Conservation (phyloP, 2,329 filamentous ascomycete genomes). For the Arthrinium puccinioides region DNA sequence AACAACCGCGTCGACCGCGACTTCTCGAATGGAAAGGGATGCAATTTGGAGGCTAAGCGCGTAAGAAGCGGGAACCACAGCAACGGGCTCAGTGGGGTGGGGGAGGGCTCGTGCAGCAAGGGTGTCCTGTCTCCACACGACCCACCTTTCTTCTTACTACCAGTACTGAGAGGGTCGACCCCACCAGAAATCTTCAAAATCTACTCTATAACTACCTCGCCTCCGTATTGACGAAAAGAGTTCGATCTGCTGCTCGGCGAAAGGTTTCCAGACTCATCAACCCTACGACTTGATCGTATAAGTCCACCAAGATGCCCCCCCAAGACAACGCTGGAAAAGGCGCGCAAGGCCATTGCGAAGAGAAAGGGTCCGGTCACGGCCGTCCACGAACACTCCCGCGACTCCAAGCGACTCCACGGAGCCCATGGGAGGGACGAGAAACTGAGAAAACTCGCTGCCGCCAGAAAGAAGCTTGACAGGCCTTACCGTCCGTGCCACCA, state of each 20-base stretch:
- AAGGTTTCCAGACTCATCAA: too few relatives aligned
- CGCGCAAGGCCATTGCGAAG: constrained; percentile 83
- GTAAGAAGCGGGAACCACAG: constrained; percentile 2
- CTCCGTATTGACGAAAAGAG: too few relatives aligned
- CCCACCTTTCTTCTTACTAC: too few relatives aligned
- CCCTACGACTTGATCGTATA: too few relatives aligned
- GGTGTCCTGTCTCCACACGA: too few relatives aligned
- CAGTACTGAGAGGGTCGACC: too few relatives aligned
- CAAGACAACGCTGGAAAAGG: constrained; percentile 64
- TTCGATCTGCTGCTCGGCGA: too few relatives aligned
- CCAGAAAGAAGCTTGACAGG: constrained; percentile 66
- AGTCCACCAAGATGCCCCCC: constrained; percentile 60
- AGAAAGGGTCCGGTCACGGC: constrained; percentile 70
- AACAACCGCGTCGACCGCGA: constrained; percentile 2
- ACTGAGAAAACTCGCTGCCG: constrained; percentile 63
- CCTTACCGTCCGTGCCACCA: constrained; percentile 52
- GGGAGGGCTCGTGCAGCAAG: too few relatives aligned
- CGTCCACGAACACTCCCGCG: constrained; percentile 82
- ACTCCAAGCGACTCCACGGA: constrained; percentile 73
- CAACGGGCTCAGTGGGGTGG: background rate
- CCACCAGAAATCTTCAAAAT: too few relatives aligned
- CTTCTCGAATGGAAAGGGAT: background rate
- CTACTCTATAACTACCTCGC: too few relatives aligned
- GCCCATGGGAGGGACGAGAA: constrained; percentile 78
- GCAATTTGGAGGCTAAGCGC: background rate